These are phyloP conservation scores for Cnidoscolus chayamansa DNA, from an alignment of 441 rosid species.

Conservation along the genomic window DNA sequence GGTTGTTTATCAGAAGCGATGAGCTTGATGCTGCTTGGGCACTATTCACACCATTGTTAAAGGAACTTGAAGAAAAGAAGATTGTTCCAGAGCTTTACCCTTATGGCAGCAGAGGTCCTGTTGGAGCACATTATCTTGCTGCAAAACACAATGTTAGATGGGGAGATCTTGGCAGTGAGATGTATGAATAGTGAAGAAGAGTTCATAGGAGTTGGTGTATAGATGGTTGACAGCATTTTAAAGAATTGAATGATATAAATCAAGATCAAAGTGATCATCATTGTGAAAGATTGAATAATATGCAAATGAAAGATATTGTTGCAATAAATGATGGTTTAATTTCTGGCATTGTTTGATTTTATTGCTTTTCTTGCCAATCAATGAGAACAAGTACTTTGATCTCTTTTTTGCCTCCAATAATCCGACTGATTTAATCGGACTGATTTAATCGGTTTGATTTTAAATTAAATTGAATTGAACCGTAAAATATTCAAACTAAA, in stretches of 20 bases:
- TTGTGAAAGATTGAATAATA: background rate
- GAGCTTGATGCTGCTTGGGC: conserved; percentile 95
- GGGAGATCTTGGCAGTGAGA: conserved; percentile 74
- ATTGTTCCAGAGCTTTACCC: conserved; percentile 81
- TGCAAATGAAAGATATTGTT: too few relatives aligned
- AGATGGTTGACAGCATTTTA: background rate
- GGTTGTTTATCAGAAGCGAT: conserved; percentile 84
- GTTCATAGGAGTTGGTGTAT: background rate
- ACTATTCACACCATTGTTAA: conserved; percentile 72
- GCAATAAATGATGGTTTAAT: background rate
- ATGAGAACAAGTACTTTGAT: background rate
- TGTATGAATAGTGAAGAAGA: conserved; percentile 18
- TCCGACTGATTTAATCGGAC: too few relatives aligned
- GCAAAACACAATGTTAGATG: conserved; percentile 84
- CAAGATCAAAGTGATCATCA: background rate
- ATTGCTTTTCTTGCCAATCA: background rate
- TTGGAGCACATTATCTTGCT: conserved; percentile 87
- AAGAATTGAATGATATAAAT: background rate
- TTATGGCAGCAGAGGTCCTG: conserved; percentile 89
- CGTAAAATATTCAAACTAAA: too few relatives aligned
- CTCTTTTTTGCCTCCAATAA: too few relatives aligned
- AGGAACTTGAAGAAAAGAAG: conserved; percentile 66
- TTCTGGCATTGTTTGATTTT: background rate
- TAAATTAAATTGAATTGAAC: too few relatives aligned
- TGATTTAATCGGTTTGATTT: too few relatives aligned